Base-by-base conservation (phyloP, 2,329 filamentous ascomycete species). In the Ophiocordyceps unilateralis region DNA sequence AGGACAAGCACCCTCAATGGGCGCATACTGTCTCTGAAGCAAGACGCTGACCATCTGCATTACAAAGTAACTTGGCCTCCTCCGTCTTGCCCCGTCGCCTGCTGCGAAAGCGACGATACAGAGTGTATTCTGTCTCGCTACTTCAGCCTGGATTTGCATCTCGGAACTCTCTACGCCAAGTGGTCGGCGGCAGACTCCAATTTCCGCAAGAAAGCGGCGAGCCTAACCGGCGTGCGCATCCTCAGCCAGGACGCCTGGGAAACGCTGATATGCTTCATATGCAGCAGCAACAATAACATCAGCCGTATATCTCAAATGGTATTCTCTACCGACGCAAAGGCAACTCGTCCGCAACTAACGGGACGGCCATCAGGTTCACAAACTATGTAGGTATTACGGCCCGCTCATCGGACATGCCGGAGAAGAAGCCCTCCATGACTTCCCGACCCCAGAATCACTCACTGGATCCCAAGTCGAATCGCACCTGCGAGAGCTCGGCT, bases 281-380 rank as follows among this genome's bases (percentile, higher is more conserved):
- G 91, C 69, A 95, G 88, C 62, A 94, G 87, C 62, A 98, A 98
- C 63, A 98, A 98, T 64, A 95, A 98, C 58, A 98, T 98, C 47
- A 74, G 80, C 2, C 77, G 91, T 34, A 98, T 98, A 58, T 89
- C 84, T 5, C 84, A 93, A 61, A 98, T 98, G 91, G 87, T 83
- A 22, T 15, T 8, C 19, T 19, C 10, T 28, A 15, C 19, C 11
- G 12, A 10, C 4, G 14, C 1, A 12, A 14, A 11, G 2, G 12
- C 2, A 5, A 17, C 14, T 11, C n/a, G 17, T 12, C 8, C n/a
- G 19, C 6, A 26, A 17, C 41, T 42, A n/a, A 42, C 23, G 5
- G 5, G n/a, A 36, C n/a, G 11, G 2, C 8, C 3, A 28, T 8
- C 44, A 80, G 76, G 74, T 89, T 20, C 79, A 93, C 51, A 96